These are phyloP conservation scores for Dichotomopilus funicola DNA, from an alignment of 2,329 filamentous ascomycete genomes.

Conservation along the genomic window DNA sequence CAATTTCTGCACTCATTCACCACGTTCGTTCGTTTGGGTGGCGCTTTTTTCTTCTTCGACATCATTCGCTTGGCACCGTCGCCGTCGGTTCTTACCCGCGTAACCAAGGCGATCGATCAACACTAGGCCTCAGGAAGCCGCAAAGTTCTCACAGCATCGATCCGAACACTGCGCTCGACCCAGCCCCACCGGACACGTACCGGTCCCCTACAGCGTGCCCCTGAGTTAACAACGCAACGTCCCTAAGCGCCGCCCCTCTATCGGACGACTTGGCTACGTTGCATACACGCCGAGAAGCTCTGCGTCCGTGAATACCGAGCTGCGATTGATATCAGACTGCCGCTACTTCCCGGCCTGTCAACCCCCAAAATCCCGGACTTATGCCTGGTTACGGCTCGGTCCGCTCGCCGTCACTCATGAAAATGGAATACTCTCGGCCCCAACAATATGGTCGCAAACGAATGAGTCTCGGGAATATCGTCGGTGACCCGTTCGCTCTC, in stretches of 20 bases:
- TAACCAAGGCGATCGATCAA: neutral
- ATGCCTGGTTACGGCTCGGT: slow-evolving; percentile 72
- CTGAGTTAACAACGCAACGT: slow-evolving; percentile 1
- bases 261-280: slow-evolving; percentile 6
- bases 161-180: neutral
- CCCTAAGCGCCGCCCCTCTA: slow-evolving; percentile 5
- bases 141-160: neutral
- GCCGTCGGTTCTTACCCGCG: neutral
- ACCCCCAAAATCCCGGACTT: slow-evolving; percentile 33
- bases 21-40: slow-evolving; percentile 3
- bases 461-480: slow-evolving; percentile 79
- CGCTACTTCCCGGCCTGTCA: slow-evolving; percentile 4
- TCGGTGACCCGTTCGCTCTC: slow-evolving; percentile 93
- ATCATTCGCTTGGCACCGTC: neutral
- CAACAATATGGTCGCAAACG: slow-evolving; percentile 47
- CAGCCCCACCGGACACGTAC: neutral
- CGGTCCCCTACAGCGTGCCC: slow-evolving; percentile 11
- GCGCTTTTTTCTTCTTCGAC: too few species aligned
- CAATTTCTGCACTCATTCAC: slow-evolving; percentile 5
- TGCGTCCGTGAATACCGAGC: slow-evolving; percentile 21
- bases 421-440: slow-evolving; percentile 67
- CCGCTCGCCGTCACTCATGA: slow-evolving; percentile 66
- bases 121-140: neutral
- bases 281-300: slow-evolving; percentile 11
- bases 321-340: neutral